Conservation (phyloP, 768 basidiomycete species). For the Hortiboletus flavorubellus region DNA sequence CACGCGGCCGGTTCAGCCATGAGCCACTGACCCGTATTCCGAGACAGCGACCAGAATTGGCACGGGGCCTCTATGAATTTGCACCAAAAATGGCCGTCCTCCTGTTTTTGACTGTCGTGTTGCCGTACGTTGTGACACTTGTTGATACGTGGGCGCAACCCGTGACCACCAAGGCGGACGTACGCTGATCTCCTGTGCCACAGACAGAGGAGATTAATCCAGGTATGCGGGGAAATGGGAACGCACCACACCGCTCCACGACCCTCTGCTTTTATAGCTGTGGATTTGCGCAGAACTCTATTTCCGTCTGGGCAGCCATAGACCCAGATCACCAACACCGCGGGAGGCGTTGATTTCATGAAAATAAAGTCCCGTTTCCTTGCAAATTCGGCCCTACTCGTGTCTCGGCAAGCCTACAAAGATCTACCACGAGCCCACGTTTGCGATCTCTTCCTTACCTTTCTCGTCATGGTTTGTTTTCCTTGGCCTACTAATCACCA, state of each 20-base stretch:
- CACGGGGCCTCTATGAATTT: slow-evolving; percentile 1
- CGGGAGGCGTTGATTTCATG: slow-evolving; percentile 27
- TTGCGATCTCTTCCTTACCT: slow-evolving; percentile 25
- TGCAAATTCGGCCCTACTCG: slow-evolving; percentile 24
- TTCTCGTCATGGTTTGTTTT: slow-evolving; percentile 32
- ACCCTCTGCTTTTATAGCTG: slow-evolving; percentile 28
- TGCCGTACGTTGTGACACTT: slow-evolving; percentile 12
- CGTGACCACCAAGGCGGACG: not conserved
- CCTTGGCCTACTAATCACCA: slow-evolving; percentile 42
- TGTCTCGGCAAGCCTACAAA: slow-evolving; percentile 26
- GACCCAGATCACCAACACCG: slow-evolving; percentile 27
- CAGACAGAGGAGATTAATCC: not conserved
- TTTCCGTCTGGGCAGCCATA: slow-evolving; percentile 24
- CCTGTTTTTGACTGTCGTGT: not conserved
- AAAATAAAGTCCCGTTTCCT: slow-evolving; percentile 25
- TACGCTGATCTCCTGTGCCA: not conserved
- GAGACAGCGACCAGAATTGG: slow-evolving; percentile 6
- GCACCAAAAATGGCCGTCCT: not conserved
- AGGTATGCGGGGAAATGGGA: slow-evolving; percentile 17
- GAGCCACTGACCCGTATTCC: slow-evolving; percentile 16
- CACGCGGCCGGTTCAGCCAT: not conserved
- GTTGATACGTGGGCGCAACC: slow-evolving; percentile 11
- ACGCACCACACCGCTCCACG: slow-evolving; percentile 8
- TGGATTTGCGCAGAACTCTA: slow-evolving; percentile 29
- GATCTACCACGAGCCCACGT: slow-evolving; percentile 17